Evolutionary conservation across 352 stramenopile species (phyloP).

Genomic region (Phytophthora constricta): DNA sequence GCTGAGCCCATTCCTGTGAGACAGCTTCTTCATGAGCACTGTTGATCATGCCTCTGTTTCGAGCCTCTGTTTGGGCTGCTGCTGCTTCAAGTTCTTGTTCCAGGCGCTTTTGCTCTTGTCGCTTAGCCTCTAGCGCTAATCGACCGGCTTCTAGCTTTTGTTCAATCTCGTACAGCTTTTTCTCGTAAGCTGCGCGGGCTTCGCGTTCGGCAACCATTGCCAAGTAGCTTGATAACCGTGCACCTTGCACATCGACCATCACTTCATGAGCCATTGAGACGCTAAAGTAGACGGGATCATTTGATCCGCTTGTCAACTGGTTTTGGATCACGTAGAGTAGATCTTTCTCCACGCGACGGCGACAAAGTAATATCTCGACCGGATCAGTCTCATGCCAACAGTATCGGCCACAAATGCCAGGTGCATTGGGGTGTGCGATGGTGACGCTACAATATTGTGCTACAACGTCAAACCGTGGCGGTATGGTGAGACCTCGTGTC

Average conservation of each 20-base stretch:
- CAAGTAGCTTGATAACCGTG: constrained; percentile 54
- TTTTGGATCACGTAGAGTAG: constrained; percentile 64
- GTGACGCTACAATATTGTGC: constrained; percentile 58
- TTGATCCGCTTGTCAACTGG: constrained; percentile 35
- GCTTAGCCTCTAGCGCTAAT: constrained; percentile 63
- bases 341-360: constrained; percentile 58
- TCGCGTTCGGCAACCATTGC: constrained; percentile 47
- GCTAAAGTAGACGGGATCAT: constrained; percentile 56
- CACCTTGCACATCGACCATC: constrained; percentile 53
- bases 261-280: constrained; percentile 60
- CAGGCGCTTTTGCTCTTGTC: constrained; percentile 67
- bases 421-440: constrained; percentile 57
- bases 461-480: constrained; percentile 54
- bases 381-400: constrained; percentile 68
- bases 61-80: constrained; percentile 33
- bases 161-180: constrained; percentile 67
- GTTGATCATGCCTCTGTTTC: constrained; percentile 30
- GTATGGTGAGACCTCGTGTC: constrained; percentile 17
- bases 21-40: constrained; percentile 13
- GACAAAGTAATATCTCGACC: constrained; percentile 40
- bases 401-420: constrained; percentile 65
- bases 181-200: constrained; percentile 58
- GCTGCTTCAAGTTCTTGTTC: constrained; percentile 56
- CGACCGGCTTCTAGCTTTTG: constrained; percentile 66
- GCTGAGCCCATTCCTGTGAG: constrained; percentile 53